These are phyloP conservation scores for Arctostaphylos glauca DNA, from an alignment of 148 eudicot genomes.

Conservation along the genomic window DNA sequence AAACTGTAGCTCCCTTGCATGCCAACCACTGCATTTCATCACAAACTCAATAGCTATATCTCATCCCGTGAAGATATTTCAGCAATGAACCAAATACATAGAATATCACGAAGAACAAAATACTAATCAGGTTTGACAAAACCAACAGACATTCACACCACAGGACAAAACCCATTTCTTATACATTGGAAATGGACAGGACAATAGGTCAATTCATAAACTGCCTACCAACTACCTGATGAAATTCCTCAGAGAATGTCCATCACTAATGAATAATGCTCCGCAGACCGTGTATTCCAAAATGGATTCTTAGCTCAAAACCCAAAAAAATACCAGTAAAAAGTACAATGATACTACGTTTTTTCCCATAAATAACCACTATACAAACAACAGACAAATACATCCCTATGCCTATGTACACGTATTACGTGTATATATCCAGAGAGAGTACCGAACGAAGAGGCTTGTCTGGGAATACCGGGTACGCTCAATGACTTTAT, in stretches of 20 bases:
- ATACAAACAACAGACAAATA: neutral
- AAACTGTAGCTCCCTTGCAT: conserved; percentile 44
- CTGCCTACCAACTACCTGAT: conserved; percentile 28
- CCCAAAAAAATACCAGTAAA: neutral
- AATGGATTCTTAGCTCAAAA: neutral
- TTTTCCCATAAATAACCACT: neutral
- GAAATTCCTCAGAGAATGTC: conserved; percentile 19
- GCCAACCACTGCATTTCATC: conserved; percentile 41
- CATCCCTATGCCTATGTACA: neutral
- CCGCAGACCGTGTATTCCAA: neutral
- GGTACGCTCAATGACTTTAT: conserved; percentile 11
- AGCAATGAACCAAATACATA: neutral
- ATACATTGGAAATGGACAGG: neutral
- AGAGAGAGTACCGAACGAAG: conserved; percentile 29
- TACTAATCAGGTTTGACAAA: neutral
- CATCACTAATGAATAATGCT: neutral
- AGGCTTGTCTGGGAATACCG: conserved; percentile 1
- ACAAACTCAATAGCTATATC: neutral
- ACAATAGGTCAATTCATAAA: neutral
- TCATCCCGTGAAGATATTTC: neutral
- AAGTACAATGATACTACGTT: neutral
- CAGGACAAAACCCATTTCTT: neutral
- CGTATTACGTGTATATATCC: neutral
- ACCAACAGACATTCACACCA: neutral
- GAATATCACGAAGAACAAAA: too few relatives aligned